Conservation (phyloP, 768 basidiomycete genomes). For the Amanita rubescens region DNA sequence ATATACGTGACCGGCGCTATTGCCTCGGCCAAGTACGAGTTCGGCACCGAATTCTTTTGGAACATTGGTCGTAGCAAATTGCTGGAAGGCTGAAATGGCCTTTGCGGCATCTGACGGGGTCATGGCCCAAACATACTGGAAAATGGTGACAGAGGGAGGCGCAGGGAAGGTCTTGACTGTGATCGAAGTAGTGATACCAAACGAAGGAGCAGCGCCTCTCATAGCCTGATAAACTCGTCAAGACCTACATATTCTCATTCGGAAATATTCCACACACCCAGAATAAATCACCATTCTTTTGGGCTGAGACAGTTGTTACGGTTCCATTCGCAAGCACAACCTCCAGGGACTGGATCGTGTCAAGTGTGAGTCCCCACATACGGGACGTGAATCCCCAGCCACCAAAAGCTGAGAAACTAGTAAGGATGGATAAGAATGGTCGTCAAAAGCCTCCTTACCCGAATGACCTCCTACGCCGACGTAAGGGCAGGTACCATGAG, state of each 20-base stretch:
- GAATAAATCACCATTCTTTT: constrained; percentile 34
- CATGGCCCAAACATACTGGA: constrained; percentile 32
- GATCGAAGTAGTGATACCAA: constrained; percentile 32
- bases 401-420: constrained; percentile 15
- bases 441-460: constrained; percentile 15
- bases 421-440: too few species aligned
- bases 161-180: constrained; percentile 28
- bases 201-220: constrained; percentile 30
- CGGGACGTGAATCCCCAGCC: constrained; percentile 29
- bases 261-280: constrained; percentile 25
- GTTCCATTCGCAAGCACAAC: constrained; percentile 29
- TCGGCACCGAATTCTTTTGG: constrained; percentile 29
- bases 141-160: constrained; percentile 28
- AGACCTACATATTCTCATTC: background rate
- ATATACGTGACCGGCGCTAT: constrained; percentile 22
- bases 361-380: constrained; percentile 31
- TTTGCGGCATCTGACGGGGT: constrained; percentile 22
- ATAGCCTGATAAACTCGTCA: constrained; percentile 25
- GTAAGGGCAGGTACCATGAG: constrained; percentile 47
- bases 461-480: constrained; percentile 50
- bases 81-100: constrained; percentile 29
- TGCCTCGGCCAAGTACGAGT: constrained; percentile 25
- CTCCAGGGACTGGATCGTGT: constrained; percentile 22
- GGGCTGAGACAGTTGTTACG: constrained; percentile 21
- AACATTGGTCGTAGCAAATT: constrained; percentile 27